A percentile compares a stretch with the other conserved stretches of the same genome.
These are phyloP conservation scores for Apiospora pterosperma DNA, from an alignment of 2,329 filamentous ascomycete species.

Conservation along the genomic window DNA sequence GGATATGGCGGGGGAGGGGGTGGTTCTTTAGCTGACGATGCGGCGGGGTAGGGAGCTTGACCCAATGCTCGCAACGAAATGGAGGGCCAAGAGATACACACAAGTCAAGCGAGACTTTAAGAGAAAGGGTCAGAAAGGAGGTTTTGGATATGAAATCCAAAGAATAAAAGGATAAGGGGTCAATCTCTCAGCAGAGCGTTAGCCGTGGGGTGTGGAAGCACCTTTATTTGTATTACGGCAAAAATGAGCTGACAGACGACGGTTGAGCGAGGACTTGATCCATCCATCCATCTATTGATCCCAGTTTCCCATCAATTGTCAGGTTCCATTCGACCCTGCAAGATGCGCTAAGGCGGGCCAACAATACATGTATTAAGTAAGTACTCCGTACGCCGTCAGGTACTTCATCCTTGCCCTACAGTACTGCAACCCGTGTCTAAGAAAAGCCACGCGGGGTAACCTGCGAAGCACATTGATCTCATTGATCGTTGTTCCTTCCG, in stretches of 20 bases:
- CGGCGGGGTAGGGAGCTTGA: slow-evolving; percentile 14
- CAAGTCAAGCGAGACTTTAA: not conserved
- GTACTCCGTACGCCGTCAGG: not conserved
- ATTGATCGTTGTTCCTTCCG: not conserved
- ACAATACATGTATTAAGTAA: too few relatives aligned
- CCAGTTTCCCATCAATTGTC: slow-evolving; percentile 4
- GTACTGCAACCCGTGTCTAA: not conserved
- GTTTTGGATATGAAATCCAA: slow-evolving; percentile 6
- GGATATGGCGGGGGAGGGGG: slow-evolving; percentile 15
- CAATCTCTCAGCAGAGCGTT: not conserved
- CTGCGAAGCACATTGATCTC: not conserved
- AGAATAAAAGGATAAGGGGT: slow-evolving; percentile 8
- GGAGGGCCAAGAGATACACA: not conserved
- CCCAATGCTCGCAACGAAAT: not conserved
- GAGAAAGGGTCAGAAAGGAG: not conserved
- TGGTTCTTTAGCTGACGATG: slow-evolving; percentile 11
- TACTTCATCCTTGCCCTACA: not conserved
- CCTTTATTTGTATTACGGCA: slow-evolving; percentile 22
- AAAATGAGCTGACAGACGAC: slow-evolving; percentile 16
- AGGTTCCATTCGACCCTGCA: slow-evolving; percentile 5
- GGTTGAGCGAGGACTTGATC: not conserved
- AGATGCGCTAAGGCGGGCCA: slow-evolving; percentile 1
- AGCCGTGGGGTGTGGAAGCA: slow-evolving; percentile 14
- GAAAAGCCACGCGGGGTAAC: not conserved
- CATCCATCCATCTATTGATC: slow-evolving; percentile 7